phyloP scores from a whole-genome alignment of 2,329 filamentous ascomycete genomes.

The Ceratocystis cubensis region DNA sequence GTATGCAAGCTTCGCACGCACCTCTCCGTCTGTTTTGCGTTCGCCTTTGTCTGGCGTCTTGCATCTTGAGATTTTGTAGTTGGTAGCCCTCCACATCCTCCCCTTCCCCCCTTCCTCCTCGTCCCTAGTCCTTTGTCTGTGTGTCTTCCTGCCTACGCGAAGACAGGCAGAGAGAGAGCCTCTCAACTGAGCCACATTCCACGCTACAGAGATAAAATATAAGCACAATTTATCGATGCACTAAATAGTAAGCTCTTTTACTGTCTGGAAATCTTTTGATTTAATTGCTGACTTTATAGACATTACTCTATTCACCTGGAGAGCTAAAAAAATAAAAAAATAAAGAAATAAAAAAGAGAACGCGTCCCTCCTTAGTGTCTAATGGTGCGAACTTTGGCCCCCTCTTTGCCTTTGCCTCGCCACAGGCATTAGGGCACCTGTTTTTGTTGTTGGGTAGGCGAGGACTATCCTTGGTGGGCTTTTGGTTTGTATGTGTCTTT shows the following conservation, averaged over 20 bases:
- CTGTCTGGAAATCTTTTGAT: not conserved
- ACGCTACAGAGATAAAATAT: not conserved
- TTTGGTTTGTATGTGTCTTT: too few relatives aligned
- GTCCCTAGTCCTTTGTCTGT: not conserved
- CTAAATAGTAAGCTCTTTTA: not conserved
- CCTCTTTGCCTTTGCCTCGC: too few relatives aligned
- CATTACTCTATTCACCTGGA: not conserved
- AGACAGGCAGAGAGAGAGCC: not conserved
- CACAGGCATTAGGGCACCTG: too few relatives aligned
- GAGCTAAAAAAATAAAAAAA: too few relatives aligned
- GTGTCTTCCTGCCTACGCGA: not conserved
- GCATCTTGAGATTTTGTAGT: not conserved
- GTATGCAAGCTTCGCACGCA: not conserved
- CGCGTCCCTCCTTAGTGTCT: too few relatives aligned
- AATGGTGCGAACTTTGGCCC: too few relatives aligned
- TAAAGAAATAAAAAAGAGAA: not conserved
- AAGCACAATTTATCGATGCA: not conserved
- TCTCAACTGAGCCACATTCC: not conserved
- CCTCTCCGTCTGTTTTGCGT: not conserved
- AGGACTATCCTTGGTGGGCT: too few relatives aligned
- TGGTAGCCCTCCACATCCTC: not conserved
- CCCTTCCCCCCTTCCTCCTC: not conserved
- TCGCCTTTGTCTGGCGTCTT: too few relatives aligned
- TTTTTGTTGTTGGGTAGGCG: too few relatives aligned
- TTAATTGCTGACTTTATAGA: conserved; percentile 3